Conservation (phyloP, 2,329 filamentous ascomycete genomes). For the Fusarium annulatum region DNA sequence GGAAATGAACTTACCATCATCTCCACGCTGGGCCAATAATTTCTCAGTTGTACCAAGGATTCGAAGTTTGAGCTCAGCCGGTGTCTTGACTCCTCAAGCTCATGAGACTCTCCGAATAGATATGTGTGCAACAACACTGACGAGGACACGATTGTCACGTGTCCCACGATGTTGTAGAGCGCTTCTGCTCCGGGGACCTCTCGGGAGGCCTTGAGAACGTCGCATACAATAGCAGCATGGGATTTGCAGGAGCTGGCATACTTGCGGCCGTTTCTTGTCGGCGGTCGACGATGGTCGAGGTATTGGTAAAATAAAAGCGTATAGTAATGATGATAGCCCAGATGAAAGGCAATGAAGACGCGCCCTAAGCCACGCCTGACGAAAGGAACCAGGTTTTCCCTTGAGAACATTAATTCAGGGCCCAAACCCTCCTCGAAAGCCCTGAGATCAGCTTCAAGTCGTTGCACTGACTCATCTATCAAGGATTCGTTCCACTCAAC, state of each 20-base stretch:
- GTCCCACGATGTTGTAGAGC: slow-evolving; percentile 50
- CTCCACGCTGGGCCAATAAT: slow-evolving; percentile 51
- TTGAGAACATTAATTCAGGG: slow-evolving; percentile 33
- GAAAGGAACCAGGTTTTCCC: slow-evolving; percentile 44
- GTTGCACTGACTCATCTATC: slow-evolving; percentile 38
- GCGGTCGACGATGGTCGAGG: slow-evolving; percentile 46
- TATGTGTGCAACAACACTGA: slow-evolving; percentile 50
- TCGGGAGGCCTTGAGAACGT: slow-evolving; percentile 45
- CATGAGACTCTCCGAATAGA: slow-evolving; percentile 48
- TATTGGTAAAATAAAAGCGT: slow-evolving; percentile 51
- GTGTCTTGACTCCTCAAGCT: slow-evolving; percentile 40
- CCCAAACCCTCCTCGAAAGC: slow-evolving; percentile 42
- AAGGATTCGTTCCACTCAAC: slow-evolving; percentile 46
- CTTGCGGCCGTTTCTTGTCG: slow-evolving; percentile 43
- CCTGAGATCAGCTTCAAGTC: slow-evolving; percentile 35
- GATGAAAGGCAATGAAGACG: slow-evolving; percentile 49
- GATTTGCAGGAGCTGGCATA: slow-evolving; percentile 48
- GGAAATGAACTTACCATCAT: slow-evolving; percentile 42
- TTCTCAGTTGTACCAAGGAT: slow-evolving; percentile 46
- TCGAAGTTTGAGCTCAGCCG: slow-evolving; percentile 49
- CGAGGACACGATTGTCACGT: slow-evolving; percentile 51
- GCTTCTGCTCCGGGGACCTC: slow-evolving; percentile 42
- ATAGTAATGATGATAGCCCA: slow-evolving; percentile 50
- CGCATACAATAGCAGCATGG: slow-evolving; percentile 46
- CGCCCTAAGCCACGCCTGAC: slow-evolving; percentile 44